A percentile compares a stretch with the other conserved stretches of the same genome.
phyloP scores from a whole-genome alignment of 2,329 filamentous ascomycete species.

The Phialophora macrospora region DNA sequence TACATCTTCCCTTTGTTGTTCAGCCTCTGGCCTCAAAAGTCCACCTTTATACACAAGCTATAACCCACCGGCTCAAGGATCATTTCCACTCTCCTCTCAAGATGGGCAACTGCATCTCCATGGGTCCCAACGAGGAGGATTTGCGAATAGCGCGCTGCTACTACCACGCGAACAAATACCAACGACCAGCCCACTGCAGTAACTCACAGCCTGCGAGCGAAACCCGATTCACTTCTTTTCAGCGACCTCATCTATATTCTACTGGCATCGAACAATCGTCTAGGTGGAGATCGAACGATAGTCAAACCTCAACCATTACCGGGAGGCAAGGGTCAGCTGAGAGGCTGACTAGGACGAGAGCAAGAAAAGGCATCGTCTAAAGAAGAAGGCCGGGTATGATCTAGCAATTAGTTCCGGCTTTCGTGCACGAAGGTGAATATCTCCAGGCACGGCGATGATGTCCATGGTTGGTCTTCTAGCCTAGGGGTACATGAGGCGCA shows the following conservation, averaged over 20 bases:
- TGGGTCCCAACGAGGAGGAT: slow-evolving; percentile 15
- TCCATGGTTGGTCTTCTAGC: neutral
- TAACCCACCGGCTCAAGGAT: neutral
- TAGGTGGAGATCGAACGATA: slow-evolving; percentile 5
- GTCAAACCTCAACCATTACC: neutral
- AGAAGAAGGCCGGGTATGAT: neutral
- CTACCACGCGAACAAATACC: slow-evolving; percentile 17
- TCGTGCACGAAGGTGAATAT: neutral
- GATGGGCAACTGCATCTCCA: slow-evolving; percentile 16
- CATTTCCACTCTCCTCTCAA: neutral
- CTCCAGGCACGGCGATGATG: neutral
- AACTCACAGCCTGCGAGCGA: neutral
- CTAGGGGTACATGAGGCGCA: neutral
- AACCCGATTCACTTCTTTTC: neutral
- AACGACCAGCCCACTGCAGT: slow-evolving; percentile 4
- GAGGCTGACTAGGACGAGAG: neutral
- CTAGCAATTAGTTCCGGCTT: neutral
- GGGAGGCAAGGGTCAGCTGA: neutral
- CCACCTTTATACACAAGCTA: neutral
- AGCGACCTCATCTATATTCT: neutral
- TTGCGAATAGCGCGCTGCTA: slow-evolving; percentile 12
- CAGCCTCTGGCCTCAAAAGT: neutral
- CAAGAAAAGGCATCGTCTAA: neutral
- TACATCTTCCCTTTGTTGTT: neutral
- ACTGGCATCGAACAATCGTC: neutral